These are phyloP conservation scores for Xylaria acuta DNA, from an alignment of 495 filamentous ascomycete genomes.

Conservation along the genomic window DNA sequence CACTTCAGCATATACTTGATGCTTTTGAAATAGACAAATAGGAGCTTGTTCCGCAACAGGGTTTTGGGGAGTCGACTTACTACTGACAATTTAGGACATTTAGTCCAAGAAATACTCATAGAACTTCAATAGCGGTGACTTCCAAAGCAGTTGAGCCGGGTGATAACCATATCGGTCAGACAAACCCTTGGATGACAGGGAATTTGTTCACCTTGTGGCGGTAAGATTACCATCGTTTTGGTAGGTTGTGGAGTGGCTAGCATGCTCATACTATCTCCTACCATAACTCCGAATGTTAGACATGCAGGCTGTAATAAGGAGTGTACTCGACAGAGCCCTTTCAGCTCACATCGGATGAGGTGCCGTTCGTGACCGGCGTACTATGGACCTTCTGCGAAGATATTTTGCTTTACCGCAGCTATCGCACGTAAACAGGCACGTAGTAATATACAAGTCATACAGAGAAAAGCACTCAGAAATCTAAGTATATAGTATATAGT, in stretches of 20 bases:
- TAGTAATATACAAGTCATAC: background rate
- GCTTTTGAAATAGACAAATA: background rate
- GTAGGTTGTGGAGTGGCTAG: background rate
- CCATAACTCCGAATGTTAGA: background rate
- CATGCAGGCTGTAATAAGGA: background rate
- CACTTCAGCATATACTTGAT: background rate
- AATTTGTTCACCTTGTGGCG: background rate
- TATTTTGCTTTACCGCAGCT: background rate
- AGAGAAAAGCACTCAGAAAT: background rate
- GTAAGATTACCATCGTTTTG: constrained; percentile 12
- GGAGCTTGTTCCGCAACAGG: background rate
- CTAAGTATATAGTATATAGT: background rate
- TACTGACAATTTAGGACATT: too few relatives aligned
- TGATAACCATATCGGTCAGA: background rate
- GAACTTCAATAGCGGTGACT: background rate
- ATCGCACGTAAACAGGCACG: background rate
- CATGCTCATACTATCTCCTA: background rate
- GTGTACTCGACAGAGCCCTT: background rate
- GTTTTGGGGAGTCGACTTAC: background rate
- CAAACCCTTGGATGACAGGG: constrained; percentile 6
- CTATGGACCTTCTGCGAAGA: background rate
- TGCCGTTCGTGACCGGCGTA: background rate
- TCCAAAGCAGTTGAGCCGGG: background rate
- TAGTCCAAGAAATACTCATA: too few relatives aligned
- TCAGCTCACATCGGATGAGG: background rate